Base-by-base conservation (phyloP, 129 eudicot genomes). In the Tagetes erecta region DNA sequence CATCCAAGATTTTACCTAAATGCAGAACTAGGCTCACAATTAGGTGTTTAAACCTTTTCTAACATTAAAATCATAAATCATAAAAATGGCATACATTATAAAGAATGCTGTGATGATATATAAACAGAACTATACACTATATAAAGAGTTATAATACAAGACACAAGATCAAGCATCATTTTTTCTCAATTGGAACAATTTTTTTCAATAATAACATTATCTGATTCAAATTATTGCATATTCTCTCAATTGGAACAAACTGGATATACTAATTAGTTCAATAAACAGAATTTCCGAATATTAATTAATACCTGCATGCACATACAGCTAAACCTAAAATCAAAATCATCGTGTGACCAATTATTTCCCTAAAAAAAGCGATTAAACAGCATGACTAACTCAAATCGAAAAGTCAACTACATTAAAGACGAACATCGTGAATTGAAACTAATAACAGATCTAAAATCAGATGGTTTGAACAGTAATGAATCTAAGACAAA, bases 371-470 rank as follows among this genome's bases (percentile, higher is more conserved):
- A 74, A 35, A 62, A 14, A 14, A 36, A 74, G 27, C 78, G 45
- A 62, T 46, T 42, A 46, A 74, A 47, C 62, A 74, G 5, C 8
- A 55, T 53, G 57, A 10, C 36, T 4, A 53, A 67, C 30, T 34
- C 14, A 67, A 3, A 38, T 9, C 30, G 47, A 55, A 78, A 69
- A 62, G 83, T 82, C 86, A 82, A 82, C 84, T 68, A 70, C n/a
- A 53, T n/a, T 59, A 13, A 62, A 60, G 45, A 76, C 44, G 6
- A 77, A 57, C 44, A 44, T 12, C 70, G 45, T 1, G 51, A 68
- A 14, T 41, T 12, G 13, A 68, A 27, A 9, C 33, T 39, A n/a
- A 14, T 14, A 70, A 70, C 50, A 70, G 50, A 70, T 70, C 64
- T 14, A 37, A 14, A 52, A 70, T 34, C 64, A 51, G 5, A 20